Evolutionary conservation across 1,139 yeast genomes (phyloP), one percentile per base, ranked within the genome.

Genomic region (Magnusiomyces magnusii): DNA sequence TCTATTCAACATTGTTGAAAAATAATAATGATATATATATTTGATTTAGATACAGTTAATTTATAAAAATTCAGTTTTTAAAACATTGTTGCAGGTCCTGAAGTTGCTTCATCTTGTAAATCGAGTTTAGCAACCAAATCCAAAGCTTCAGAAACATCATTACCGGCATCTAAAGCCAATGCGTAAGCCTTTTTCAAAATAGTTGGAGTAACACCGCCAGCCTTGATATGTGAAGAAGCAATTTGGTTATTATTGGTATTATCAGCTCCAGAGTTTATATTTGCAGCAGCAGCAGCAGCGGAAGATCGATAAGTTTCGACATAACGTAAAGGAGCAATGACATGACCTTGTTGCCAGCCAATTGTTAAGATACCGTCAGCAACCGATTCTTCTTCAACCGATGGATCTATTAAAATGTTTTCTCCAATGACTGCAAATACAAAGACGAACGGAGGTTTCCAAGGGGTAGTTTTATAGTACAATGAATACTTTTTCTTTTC

Each of bases 381-480:
- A 1, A 91, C 96, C 63, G 85, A 88, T 68, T 88, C 92, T 71
- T 92, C 99, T 62, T 86, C 89, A 24, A 81, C 74, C 0, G 95
- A 85, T 0, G 98, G 97, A 69, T 92, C 99, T 21, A 84, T 71
- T 52, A 91, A 78, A 3, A 86, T 78, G 63, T 82, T 85, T 17
- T 78, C 71, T 0, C 93, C 96, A 1, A 89, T 81, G 1, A 87
- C 78, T 0, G 96, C 96, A 50, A 88, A 72, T 0, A 92, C 81
- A 63, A 92, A 82, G 53, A 88, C 76, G 27, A 92, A 74, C 0
- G 97, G 96, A 1, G 96, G 95, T 55, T 78, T 78, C 73, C 82
- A 82, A 0, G 60, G 55, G 23, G 23, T 53, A 58, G n/a, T 59
- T 58, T 41, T 42, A 25, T 25, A 39, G 39, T 31, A 10, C 24